phyloP scores from a whole-genome alignment of 768 basidiomycete genomes.

The Sutorius australiensis region DNA sequence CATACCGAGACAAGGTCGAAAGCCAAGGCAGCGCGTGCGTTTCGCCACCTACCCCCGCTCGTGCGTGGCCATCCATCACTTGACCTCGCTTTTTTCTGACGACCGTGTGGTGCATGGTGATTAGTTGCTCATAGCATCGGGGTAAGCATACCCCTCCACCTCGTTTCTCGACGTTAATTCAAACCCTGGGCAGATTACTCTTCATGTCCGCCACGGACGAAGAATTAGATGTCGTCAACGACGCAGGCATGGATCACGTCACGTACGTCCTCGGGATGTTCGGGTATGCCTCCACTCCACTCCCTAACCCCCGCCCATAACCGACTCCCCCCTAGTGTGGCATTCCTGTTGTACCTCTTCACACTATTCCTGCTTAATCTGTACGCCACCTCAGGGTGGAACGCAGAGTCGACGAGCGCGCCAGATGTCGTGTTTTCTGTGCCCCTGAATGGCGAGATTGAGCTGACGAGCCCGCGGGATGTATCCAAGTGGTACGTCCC shows the following conservation, averaged over 20 bases:
- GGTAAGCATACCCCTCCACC: constrained; percentile 39
- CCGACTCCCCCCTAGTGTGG: constrained; percentile 30
- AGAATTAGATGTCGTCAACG: constrained; percentile 68
- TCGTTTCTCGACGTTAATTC: neutral
- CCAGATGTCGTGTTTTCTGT: constrained; percentile 21
- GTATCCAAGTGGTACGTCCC: constrained; percentile 62
- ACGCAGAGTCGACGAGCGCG: constrained; percentile 32
- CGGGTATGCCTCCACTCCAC: constrained; percentile 43
- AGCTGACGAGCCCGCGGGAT: constrained; percentile 34
- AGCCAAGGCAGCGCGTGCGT: constrained; percentile 51
- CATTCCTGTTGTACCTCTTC: constrained; percentile 76
- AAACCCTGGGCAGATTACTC: constrained; percentile 47
- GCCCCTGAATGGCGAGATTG: constrained; percentile 36
- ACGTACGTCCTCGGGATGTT: constrained; percentile 85
- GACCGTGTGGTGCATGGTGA: neutral
- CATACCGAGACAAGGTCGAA: constrained; percentile 17
- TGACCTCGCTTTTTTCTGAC: neutral
- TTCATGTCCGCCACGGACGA: constrained; percentile 97
- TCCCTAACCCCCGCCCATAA: neutral
- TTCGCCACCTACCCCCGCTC: constrained; percentile 86
- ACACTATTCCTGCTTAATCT: constrained; percentile 68
- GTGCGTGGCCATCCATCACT: constrained; percentile 45
- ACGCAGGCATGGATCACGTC: constrained; percentile 82
- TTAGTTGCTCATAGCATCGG: constrained; percentile 69
- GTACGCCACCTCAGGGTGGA: constrained; percentile 60